Evolutionary conservation across 306 rosid species (phyloP).

Genomic region (Alnus glutinosa): DNA sequence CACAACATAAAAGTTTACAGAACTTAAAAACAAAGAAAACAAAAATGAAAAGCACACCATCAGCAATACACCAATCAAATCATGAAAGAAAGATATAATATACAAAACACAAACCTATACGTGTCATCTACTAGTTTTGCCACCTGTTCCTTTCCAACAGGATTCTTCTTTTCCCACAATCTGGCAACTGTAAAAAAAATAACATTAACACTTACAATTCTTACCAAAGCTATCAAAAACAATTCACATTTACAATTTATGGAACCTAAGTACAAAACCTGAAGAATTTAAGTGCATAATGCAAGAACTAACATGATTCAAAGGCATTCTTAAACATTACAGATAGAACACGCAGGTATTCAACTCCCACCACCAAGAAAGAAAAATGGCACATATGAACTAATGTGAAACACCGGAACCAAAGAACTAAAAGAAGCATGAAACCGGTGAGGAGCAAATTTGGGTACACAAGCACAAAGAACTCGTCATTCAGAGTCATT

Average conservation of each 20-base stretch:
- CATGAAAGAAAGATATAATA: slow-evolving; percentile 1
- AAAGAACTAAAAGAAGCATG: neutral
- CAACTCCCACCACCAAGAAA: neutral
- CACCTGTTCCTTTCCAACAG: slow-evolving; percentile 82
- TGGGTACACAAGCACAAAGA: neutral
- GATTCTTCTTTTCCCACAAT: slow-evolving; percentile 75
- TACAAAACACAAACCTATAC: slow-evolving; percentile 68
- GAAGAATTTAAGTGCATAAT: slow-evolving; percentile 6
- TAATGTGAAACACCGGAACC: neutral
- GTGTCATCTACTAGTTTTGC: slow-evolving; percentile 91
- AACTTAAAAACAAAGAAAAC: neutral
- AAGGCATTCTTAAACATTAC: neutral
- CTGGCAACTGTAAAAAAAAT: slow-evolving; percentile 54
- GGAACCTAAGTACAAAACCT: slow-evolving; percentile 3
- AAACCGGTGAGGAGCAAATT: neutral
- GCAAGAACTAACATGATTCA: neutral
- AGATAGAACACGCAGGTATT: neutral
- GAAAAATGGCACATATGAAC: neutral
- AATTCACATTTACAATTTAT: slow-evolving; percentile 8
- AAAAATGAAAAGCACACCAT: neutral
- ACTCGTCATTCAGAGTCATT: neutral
- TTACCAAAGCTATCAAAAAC: slow-evolving; percentile 11
- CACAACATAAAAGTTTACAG: neutral
- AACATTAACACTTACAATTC: slow-evolving; percentile 9
- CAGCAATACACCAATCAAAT: neutral